Evolutionary conservation across 148 eudicot genomes (phyloP), one percentile per base, ranked within the genome.

Genomic region (Simmondsia chinensis): DNA sequence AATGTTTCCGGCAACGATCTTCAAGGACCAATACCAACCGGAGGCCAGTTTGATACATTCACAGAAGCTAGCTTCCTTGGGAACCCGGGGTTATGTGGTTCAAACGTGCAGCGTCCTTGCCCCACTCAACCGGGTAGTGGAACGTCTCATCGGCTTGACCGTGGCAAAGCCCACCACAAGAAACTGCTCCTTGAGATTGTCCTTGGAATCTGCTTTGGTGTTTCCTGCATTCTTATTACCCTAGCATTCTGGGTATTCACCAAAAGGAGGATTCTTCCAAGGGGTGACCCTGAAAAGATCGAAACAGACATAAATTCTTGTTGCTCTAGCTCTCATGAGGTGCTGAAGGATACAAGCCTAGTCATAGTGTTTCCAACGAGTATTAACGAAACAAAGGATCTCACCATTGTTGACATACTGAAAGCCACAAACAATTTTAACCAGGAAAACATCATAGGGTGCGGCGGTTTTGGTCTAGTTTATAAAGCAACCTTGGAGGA

Each of bases 381-480:
- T 45, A 52, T 62, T 26, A 54, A 64, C 5, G 67, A 69, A 39
- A 58, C 70, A 47, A 75, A 74, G 35, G 76, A 78, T 40, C 69
- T 80, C 16, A 67, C 87, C 6, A 69, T 83, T 43, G 19, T 63
- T 15, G 82, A 80, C 50, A 71, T 88, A 16, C 52, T 84, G 57
- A 84, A 73, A 70, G 91, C 87, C 66, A 84, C 91, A 4, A 69
- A 78, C 17, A 74, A 84, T 54, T 89, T 89, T 60, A 84, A 70
- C 60, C 91, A 88, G 61, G 82, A 79, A 54, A 80, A 89, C 43
- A 89, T 89, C 32, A 65, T 89, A 8, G 97, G 97, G 2, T 89
- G 97, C 41, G 94, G 97, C 33, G 97, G 97, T 21, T 88, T 83
- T 33, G 97, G 97, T 41, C 57, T 88, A 75, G 97, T 88, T 27